phyloP scores from a whole-genome alignment of 768 basidiomycete species.

The Trametopsis cervina region DNA sequence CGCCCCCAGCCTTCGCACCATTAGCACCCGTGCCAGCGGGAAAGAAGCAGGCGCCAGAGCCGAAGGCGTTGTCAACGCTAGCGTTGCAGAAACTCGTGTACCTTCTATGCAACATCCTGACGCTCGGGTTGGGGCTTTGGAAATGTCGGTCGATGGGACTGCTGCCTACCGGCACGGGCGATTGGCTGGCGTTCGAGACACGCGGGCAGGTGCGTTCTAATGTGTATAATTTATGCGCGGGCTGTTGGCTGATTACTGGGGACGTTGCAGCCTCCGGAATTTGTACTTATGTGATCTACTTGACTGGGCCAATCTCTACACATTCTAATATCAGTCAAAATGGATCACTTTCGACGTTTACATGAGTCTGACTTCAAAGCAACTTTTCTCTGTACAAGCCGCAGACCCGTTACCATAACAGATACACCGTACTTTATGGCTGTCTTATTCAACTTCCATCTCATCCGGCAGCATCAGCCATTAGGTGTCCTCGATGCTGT shows the following conservation, averaged over 20 bases:
- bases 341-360: too few relatives aligned
- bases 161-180: constrained; percentile 83
- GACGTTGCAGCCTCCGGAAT: constrained; percentile 8
- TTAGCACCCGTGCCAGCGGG: constrained; percentile 51
- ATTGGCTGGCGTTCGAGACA: constrained; percentile 93
- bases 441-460: too few relatives aligned
- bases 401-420: too few relatives aligned
- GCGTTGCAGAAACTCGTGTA: constrained; percentile 65
- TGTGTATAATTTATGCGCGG: not conserved
- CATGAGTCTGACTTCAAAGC: too few relatives aligned
- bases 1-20: constrained; percentile 55
- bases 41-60: constrained; percentile 15
- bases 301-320: too few relatives aligned
- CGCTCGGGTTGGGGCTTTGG: constrained; percentile 81
- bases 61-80: constrained; percentile 45
- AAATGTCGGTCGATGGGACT: constrained; percentile 93
- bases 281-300: constrained; percentile 1
- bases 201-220: constrained; percentile 36
- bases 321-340: too few relatives aligned
- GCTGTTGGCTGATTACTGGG: not conserved
- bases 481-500: too few relatives aligned
- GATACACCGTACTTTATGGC: too few relatives aligned
- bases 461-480: too few relatives aligned
- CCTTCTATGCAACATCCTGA: constrained; percentile 65
- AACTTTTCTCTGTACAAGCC: too few relatives aligned